Conservation (phyloP, 2,329 filamentous ascomycete genomes). For the Colletotrichum tanaceti region DNA sequence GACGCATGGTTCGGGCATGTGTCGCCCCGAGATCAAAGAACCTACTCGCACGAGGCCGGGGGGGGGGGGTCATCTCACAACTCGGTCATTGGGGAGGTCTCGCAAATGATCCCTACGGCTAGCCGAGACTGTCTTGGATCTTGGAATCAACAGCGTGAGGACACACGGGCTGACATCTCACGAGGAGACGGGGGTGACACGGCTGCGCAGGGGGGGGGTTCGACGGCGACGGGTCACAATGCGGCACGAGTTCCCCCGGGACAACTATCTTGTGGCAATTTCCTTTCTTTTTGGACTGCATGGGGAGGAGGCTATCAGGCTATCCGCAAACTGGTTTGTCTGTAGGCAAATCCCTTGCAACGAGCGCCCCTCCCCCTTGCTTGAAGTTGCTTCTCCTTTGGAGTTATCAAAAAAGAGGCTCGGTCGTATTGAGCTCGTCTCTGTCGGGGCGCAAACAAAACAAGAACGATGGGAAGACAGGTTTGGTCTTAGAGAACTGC, state of each 20-base stretch:
- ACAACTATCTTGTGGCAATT: neutral
- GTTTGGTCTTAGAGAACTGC: constrained; percentile 53
- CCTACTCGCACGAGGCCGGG: constrained; percentile 7
- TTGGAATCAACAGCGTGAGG: neutral
- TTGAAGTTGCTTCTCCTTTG: neutral
- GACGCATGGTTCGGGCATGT: constrained; percentile 15
- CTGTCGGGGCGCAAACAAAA: neutral
- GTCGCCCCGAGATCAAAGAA: neutral
- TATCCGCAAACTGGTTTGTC: neutral
- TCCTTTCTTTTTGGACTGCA: too few relatives aligned
- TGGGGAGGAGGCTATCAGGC: neutral
- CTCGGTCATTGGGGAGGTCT: neutral
- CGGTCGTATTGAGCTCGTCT: neutral
- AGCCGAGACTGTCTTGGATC: constrained; percentile 29
- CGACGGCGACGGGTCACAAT: constrained; percentile 2
- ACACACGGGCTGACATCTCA: neutral
- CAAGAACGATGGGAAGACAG: too few relatives aligned
- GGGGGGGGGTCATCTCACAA: neutral
- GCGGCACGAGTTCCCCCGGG: constrained; percentile 4
- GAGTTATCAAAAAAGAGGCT: too few relatives aligned
- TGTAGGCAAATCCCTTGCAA: too few relatives aligned
- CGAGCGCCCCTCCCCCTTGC: too few relatives aligned
- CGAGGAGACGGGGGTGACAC: constrained; percentile 25
- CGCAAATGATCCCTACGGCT: neutral
- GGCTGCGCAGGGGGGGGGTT: neutral